Conservation (phyloP, 2,329 filamentous ascomycete genomes). For the Escovopsis sp. region DNA sequence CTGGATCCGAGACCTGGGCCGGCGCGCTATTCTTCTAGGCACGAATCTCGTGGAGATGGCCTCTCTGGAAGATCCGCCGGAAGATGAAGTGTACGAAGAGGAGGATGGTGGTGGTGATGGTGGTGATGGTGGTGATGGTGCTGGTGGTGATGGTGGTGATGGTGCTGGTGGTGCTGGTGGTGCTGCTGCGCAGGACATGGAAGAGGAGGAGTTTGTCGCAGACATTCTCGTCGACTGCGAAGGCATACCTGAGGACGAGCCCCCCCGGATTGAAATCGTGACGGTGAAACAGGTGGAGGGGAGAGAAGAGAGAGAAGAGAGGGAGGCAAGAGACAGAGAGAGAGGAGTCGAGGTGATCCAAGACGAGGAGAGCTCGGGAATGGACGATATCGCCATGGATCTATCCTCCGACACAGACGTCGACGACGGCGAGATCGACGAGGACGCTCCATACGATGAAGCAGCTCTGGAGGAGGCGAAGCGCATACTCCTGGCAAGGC, state of each 20-base stretch:
- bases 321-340: slow-evolving; percentile 10
- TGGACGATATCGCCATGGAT: slow-evolving; percentile 28
- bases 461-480: slow-evolving; percentile 33
- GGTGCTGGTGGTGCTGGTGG: slow-evolving; percentile 33
- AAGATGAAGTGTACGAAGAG: slow-evolving; percentile 24
- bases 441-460: slow-evolving; percentile 15
- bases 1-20: slow-evolving; percentile 64
- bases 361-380: slow-evolving; percentile 8
- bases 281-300: neutral
- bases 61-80: slow-evolving; percentile 28
- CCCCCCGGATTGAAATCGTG: neutral
- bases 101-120: slow-evolving; percentile 28
- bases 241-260: slow-evolving; percentile 1
- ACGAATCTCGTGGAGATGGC: slow-evolving; percentile 39
- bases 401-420: slow-evolving; percentile 16
- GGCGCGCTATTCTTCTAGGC: slow-evolving; percentile 52
- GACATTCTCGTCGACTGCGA: slow-evolving; percentile 19
- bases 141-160: slow-evolving; percentile 27
- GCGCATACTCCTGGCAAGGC: slow-evolving; percentile 30
- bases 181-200: slow-evolving; percentile 10
- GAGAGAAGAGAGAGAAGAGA: slow-evolving; percentile 6
- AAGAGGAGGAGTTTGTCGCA: slow-evolving; percentile 20
- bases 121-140: slow-evolving; percentile 29
- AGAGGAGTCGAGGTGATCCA: slow-evolving; percentile 2
- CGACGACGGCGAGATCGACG: slow-evolving; percentile 22